Percentiles rank a stretch among this genome's conserved stretches.
phyloP scores from a whole-genome alignment of 495 filamentous ascomycete species.

The Wilcoxina mikolae region DNA sequence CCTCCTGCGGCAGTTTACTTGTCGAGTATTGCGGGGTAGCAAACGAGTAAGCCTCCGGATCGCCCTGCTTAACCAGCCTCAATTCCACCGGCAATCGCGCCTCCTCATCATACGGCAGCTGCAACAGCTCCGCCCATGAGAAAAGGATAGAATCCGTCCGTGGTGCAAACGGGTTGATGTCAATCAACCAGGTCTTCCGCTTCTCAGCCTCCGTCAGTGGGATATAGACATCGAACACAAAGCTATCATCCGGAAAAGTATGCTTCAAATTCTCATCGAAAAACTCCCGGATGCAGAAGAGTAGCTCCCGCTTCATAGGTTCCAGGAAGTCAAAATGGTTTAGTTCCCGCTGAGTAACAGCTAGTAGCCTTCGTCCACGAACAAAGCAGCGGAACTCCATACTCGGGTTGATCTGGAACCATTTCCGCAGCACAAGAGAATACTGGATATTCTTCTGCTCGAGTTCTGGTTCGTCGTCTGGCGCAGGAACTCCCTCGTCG shows the following conservation, averaged over 20 bases:
- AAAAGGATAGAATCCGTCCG: conserved; percentile 82
- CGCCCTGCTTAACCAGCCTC: conserved; percentile 52
- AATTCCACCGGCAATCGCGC: conserved; percentile 45
- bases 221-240: conserved; percentile 82
- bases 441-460: conserved; percentile 37
- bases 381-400: conserved; percentile 95
- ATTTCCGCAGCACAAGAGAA: conserved; percentile 67
- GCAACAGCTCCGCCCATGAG: conserved; percentile 75
- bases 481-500: conserved; percentile 17
- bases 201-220: conserved; percentile 50
- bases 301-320: conserved; percentile 46
- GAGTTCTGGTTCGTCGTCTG: background rate
- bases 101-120: conserved; percentile 37
- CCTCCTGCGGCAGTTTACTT: conserved; percentile 86
- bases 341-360: conserved; percentile 74
- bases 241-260: conserved; percentile 69
- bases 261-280: conserved; percentile 57
- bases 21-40: conserved; percentile 78
- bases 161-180: conserved; percentile 90
- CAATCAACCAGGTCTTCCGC: conserved; percentile 61
- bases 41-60: conserved; percentile 49
- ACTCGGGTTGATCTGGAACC: conserved; percentile 70
- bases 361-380: conserved; percentile 58
- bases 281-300: conserved; percentile 48
- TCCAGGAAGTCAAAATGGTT: conserved; percentile 79